Evolutionary conservation across 2,329 filamentous ascomycete species (phyloP).

Genomic region (Verticillium klebahnii): DNA sequence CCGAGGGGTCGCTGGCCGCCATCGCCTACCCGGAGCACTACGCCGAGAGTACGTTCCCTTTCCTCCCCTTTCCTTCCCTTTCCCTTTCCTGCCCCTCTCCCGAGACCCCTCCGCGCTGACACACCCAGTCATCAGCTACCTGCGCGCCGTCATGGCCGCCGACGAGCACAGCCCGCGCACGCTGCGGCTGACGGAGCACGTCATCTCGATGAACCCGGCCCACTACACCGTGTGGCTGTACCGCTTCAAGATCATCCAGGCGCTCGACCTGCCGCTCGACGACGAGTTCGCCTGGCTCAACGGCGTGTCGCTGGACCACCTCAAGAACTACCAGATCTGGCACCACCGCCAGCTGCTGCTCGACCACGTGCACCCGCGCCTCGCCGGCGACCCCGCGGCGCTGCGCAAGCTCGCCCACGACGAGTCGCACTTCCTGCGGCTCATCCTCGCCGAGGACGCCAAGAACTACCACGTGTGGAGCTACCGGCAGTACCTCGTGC

Average conservation of each 20-base stretch:
- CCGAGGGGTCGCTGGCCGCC: slow-evolving; percentile 77
- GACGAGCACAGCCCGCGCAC: slow-evolving; percentile 79
- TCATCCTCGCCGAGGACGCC: slow-evolving; percentile 78
- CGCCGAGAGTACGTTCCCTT: slow-evolving; percentile 57
- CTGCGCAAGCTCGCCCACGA: slow-evolving; percentile 53
- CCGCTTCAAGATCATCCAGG: slow-evolving; percentile 72
- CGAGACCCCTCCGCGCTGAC: slow-evolving; percentile 2
- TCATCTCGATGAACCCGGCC: slow-evolving; percentile 90
- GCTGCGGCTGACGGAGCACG: slow-evolving; percentile 77
- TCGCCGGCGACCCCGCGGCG: slow-evolving; percentile 51
- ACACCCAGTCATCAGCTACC: slow-evolving; percentile 72
- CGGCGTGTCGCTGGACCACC: slow-evolving; percentile 70
- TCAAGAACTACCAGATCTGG: slow-evolving; percentile 99
- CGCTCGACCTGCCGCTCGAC: slow-evolving; percentile 58
- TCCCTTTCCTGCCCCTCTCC: not conserved
- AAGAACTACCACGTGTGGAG: slow-evolving; percentile 99
- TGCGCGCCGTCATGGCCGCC: slow-evolving; percentile 86
- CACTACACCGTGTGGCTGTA: slow-evolving; percentile 99
- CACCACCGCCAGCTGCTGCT: slow-evolving; percentile 65
- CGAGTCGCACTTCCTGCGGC: slow-evolving; percentile 71
- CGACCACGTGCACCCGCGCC: slow-evolving; percentile 53
- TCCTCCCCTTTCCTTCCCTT: slow-evolving; percentile 3
- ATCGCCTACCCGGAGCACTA: slow-evolving; percentile 92
- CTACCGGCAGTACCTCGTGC: slow-evolving; percentile 72
- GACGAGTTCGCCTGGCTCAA: slow-evolving; percentile 86